Evolutionary conservation across 1,139 yeast species (phyloP), one percentile per base, ranked within the genome.

Genomic region (Suhomyces bokatorum): DNA sequence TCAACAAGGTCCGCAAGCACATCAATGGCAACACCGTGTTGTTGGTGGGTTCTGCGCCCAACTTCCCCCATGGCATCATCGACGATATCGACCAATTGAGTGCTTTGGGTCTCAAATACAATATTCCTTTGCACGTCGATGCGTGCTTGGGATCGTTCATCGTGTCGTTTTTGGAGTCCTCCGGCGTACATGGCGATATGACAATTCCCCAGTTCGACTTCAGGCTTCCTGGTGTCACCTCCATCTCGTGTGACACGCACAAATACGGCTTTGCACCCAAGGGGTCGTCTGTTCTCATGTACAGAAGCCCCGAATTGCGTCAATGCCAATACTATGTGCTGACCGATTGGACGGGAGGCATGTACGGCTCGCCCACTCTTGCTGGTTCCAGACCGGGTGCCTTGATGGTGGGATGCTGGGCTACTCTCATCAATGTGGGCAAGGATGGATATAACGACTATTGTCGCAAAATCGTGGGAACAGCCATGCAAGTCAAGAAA

Each of bases 381-480:
- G 98, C 98, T 0, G 99, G 99, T 0, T 88, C 97, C 9, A 80
- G 98, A 52, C 98, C 98, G 0, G 99, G 99, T 43, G 98, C 98
- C 0, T 72, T 93, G 40, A 87, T 90, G 77, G 98, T 87, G 13
- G 98, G 97, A 0, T 91, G 98, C 62, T 93, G 98, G 98, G 95
- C 97, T 0, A 90, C 97, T 0, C 69, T 93, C 73, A 67, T 91
- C 41, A 75, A 77, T 51, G 75, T 90, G 46, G 99, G 99, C 32
- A 81, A 78, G 46, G 78, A 80, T 12, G 98, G 98, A 0, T 93
- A 93, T 63, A 70, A 67, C 8, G 61, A 82, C 48, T 77, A 83
- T 3, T 85, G 96, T 52, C 67, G 64, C 45, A 81, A 80, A 14
- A 91, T 93, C 44, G 83, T 89, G 3, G 59, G 67, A 10, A 80